Base-by-base conservation (phyloP, 345 rosid species). In the Tarenaya hassleriana region DNA sequence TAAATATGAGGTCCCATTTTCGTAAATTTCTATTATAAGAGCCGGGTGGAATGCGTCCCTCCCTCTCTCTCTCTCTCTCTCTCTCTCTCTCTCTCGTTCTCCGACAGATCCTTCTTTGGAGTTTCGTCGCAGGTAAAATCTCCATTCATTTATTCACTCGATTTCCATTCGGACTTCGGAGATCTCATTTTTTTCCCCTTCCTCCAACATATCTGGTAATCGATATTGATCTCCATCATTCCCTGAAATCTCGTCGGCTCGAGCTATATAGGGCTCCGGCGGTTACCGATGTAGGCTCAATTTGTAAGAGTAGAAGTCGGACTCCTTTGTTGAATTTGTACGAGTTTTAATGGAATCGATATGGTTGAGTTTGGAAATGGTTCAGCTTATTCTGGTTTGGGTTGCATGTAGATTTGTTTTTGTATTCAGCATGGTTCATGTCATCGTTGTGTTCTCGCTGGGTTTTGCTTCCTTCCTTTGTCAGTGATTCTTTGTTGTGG, bases 31-130 rank as follows among this genome's bases (percentile, higher is more conserved):
- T 56, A 68, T 51, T 16, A 43, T 51, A 61, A 50, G 72, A 53
- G 35, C 14, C 62, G 63, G 17, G 20, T 63, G 51, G 56, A 68
- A 61, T 55, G 61, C 64, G 35, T 65, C 65, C 60, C 61, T 59
- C 34, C 56, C 65, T 59, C 45, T 65, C n/a, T n/a, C n/a, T n/a
- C n/a, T n/a, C n/a, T n/a, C n/a, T n/a, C n/a, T n/a, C n/a, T n/a
- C n/a, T n/a, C n/a, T n/a, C n/a, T n/a, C n/a, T n/a, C n/a, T n/a
- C n/a, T n/a, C n/a, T n/a, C n/a, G n/a, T n/a, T n/a, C n/a, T n/a
- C n/a, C n/a, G n/a, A 18, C 50, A 2, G 34, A n/a, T 58, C 70
- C 49, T 65, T 58, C 52, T 34, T 62, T 54, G 61, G 48, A 54
- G 55, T 55, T 62, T 50, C 43, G 58, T 66, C 56, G 16, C 10